Evolutionary conservation across 1,139 yeast species (phyloP).

Genomic region (Blastobotrys serpentis): DNA sequence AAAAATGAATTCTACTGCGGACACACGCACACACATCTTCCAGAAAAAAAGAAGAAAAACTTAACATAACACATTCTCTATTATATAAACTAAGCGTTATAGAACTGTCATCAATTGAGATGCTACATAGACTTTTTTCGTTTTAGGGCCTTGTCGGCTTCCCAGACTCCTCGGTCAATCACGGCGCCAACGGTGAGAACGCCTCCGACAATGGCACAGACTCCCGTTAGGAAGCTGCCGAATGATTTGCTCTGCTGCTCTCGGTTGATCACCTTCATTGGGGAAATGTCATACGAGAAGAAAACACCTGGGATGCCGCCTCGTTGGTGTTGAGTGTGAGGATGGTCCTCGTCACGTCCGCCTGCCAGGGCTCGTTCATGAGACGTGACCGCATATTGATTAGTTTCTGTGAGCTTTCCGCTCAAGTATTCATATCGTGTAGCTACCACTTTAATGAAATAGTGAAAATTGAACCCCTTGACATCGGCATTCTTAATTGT

Average conservation of each 20-base stretch:
- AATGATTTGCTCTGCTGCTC: conserved; percentile 78
- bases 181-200: conserved; percentile 90
- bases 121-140: conserved; percentile 58
- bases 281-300: conserved; percentile 87
- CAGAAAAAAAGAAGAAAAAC: too few relatives aligned
- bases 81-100: too few relatives aligned
- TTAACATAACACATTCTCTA: too few relatives aligned
- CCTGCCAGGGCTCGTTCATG: conserved; percentile 85
- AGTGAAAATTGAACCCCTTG: conserved; percentile 68
- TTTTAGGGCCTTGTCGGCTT: conserved; percentile 76
- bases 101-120: too few relatives aligned
- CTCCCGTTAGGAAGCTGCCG: conserved; percentile 83
- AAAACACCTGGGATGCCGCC: conserved; percentile 94
- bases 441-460: conserved; percentile 86
- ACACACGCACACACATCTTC: too few relatives aligned
- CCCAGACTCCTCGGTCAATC: conserved; percentile 83
- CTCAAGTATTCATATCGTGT: conserved; percentile 74
- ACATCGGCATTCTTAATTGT: conserved; percentile 43
- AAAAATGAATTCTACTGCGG: too few relatives aligned
- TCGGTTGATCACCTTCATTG: conserved; percentile 83
- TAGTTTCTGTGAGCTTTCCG: conserved; percentile 63
- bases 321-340: conserved; percentile 74
- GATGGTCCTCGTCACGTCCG: conserved; percentile 88
- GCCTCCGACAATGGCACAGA: conserved; percentile 88
- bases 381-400: conserved; percentile 86